Evolutionary conservation across 495 filamentous ascomycete species (phyloP).

Genomic region (Aspergillus wentii): DNA sequence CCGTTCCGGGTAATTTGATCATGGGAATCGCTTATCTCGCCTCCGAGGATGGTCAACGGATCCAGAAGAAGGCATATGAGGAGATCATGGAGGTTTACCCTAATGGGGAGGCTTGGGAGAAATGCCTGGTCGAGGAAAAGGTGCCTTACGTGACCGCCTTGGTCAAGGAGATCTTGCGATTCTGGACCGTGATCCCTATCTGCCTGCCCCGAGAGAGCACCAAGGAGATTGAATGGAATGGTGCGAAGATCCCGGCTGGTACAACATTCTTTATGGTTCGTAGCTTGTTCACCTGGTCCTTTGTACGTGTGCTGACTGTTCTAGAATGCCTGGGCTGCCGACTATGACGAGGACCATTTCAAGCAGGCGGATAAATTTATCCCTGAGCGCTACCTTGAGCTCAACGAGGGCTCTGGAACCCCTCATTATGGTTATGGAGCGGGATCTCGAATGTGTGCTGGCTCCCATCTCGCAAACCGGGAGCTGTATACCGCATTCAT

Average conservation of each 20-base stretch:
- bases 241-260: slow-evolving; percentile 53
- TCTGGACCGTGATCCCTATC: slow-evolving; percentile 53
- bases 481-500: slow-evolving; percentile 66
- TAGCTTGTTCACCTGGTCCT: too few relatives aligned
- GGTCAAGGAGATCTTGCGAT: slow-evolving; percentile 50
- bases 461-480: slow-evolving; percentile 61
- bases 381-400: slow-evolving; percentile 60
- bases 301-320: too few relatives aligned
- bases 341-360: slow-evolving; percentile 65
- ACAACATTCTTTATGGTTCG: slow-evolving; percentile 58
- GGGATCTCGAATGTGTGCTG: slow-evolving; percentile 66
- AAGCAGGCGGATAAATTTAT: slow-evolving; percentile 52
- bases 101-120: slow-evolving; percentile 45
- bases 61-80: slow-evolving; percentile 47
- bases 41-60: slow-evolving; percentile 41
- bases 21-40: slow-evolving; percentile 43
- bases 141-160: slow-evolving; percentile 45
- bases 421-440: slow-evolving; percentile 69
- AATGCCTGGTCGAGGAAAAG: slow-evolving; percentile 41
- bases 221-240: slow-evolving; percentile 49
- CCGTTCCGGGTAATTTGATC: slow-evolving; percentile 44
- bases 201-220: slow-evolving; percentile 47
- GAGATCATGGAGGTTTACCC: slow-evolving; percentile 49
- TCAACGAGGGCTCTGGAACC: slow-evolving; percentile 52
- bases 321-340: slow-evolving; percentile 63